A percentile compares a stretch with the other conserved stretches of the same genome.
phyloP scores from a whole-genome alignment of 345 rosid genomes.

The Euclidium syriacum region DNA sequence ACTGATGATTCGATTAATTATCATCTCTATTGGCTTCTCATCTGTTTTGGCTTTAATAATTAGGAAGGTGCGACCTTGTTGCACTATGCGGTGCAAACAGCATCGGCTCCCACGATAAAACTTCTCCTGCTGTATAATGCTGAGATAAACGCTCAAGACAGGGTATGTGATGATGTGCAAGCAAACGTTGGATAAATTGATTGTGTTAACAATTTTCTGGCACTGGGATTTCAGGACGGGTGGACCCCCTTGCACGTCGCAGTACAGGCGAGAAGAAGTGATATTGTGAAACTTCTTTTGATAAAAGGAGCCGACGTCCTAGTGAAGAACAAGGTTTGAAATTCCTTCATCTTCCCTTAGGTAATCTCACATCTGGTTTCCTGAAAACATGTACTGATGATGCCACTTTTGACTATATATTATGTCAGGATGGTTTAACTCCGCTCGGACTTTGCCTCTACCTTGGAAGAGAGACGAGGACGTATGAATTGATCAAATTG shows the following conservation, averaged over 20 bases:
- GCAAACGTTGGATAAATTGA: not conserved
- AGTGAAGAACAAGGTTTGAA: slow-evolving; percentile 53
- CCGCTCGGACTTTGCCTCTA: slow-evolving; percentile 79
- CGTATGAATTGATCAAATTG: slow-evolving; percentile 67
- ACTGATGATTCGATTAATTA: not conserved
- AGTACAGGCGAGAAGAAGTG: slow-evolving; percentile 78
- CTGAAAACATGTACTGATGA: not conserved
- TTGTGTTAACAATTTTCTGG: slow-evolving; percentile 5
- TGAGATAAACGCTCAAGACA: slow-evolving; percentile 77
- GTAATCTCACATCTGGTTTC: not conserved
- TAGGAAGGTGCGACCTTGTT: slow-evolving; percentile 90
- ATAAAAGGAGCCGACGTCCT: slow-evolving; percentile 70
- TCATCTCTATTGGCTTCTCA: slow-evolving; percentile 8
- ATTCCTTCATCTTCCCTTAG: not conserved
- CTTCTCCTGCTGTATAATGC: slow-evolving; percentile 71
- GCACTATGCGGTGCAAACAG: slow-evolving; percentile 92
- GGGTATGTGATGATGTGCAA: slow-evolving; percentile 47
- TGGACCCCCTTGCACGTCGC: slow-evolving; percentile 98
- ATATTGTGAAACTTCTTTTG: slow-evolving; percentile 68
- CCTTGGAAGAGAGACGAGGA: slow-evolving; percentile 54
- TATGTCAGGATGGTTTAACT: slow-evolving; percentile 68
- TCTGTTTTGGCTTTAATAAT: not conserved
- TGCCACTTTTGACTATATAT: not conserved
- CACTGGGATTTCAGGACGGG: slow-evolving; percentile 57
- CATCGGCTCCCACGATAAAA: slow-evolving; percentile 70